A percentile compares a stretch with the other conserved stretches of the same genome.
Conservation (phyloP, 148 eudicot genomes). For the Rhododendron williamsianum region DNA sequence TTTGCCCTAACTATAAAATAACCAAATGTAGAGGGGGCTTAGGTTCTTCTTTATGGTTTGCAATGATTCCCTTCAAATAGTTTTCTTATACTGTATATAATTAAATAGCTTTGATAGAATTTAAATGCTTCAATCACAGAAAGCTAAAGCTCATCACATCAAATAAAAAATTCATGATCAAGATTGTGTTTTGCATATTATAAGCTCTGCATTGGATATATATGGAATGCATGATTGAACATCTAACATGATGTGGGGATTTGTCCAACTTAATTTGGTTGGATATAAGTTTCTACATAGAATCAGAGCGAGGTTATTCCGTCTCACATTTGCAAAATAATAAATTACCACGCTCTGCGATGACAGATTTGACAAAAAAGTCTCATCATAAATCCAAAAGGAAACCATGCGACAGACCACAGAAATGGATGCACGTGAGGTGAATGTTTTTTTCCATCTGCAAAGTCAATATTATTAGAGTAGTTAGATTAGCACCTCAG, state of each 20-base stretch:
- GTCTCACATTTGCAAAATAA: not conserved
- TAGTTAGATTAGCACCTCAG: too few relatives aligned
- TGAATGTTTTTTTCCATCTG: too few relatives aligned
- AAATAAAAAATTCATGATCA: not conserved
- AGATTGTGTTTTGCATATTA: not conserved
- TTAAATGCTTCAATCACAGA: constrained; percentile 5
- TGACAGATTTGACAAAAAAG: too few relatives aligned
- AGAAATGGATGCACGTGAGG: too few relatives aligned
- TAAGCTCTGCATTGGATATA: not conserved
- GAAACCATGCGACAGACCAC: too few relatives aligned
- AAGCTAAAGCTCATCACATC: not conserved
- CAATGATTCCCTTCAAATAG: not conserved
- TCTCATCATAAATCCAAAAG: too few relatives aligned
- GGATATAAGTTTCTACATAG: not conserved
- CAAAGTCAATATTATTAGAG: too few relatives aligned
- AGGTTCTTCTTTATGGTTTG: constrained; percentile 10
- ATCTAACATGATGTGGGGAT: too few relatives aligned
- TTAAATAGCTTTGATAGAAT: not conserved
- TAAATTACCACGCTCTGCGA: too few relatives aligned
- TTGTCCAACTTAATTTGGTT: too few relatives aligned
- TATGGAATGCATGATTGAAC: not conserved
- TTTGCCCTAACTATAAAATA: constrained; percentile 9
- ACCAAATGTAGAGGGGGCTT: not conserved
- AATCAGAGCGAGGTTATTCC: not conserved
- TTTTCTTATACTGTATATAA: not conserved